A percentile compares a stretch with the other conserved stretches of the same genome.
Evolutionary conservation across 2,329 filamentous ascomycete genomes (phyloP).

Genomic region (Hirsutella rhossiliensis): DNA sequence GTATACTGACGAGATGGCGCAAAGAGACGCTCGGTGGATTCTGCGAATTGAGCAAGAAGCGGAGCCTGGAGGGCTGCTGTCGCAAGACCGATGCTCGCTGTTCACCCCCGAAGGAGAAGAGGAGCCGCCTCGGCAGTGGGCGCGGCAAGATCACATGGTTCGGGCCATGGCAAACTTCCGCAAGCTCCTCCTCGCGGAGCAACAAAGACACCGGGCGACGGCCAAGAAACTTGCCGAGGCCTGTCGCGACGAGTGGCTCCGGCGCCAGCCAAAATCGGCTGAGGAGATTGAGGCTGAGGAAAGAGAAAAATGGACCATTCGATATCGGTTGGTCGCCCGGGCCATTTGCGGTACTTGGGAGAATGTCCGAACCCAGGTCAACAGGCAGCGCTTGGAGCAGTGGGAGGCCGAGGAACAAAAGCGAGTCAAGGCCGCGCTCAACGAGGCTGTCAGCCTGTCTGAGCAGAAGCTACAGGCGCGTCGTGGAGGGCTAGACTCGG

Average conservation of each 20-base stretch:
- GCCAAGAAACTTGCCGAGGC: slow-evolving; percentile 74
- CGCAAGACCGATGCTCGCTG: slow-evolving; percentile 54
- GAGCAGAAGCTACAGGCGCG: slow-evolving; percentile 56
- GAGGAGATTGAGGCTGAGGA: slow-evolving; percentile 79
- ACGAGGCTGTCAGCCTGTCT: slow-evolving; percentile 60
- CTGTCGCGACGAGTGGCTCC: slow-evolving; percentile 63
- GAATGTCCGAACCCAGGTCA: slow-evolving; percentile 49
- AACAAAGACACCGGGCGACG: slow-evolving; percentile 59
- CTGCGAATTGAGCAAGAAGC: slow-evolving; percentile 60
- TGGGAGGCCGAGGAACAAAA: slow-evolving; percentile 56
- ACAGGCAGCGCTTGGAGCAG: slow-evolving; percentile 43
- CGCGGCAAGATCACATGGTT: slow-evolving; percentile 76
- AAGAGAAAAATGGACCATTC: slow-evolving; percentile 49
- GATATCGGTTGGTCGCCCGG: slow-evolving; percentile 61
- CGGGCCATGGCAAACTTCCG: slow-evolving; percentile 72
- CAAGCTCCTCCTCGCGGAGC: slow-evolving; percentile 67
- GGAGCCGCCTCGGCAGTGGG: slow-evolving; percentile 68
- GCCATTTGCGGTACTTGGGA: slow-evolving; percentile 48
- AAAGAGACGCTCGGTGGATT: slow-evolving; percentile 58
- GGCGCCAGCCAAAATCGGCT: slow-evolving; percentile 59
- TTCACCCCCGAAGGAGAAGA: slow-evolving; percentile 62
- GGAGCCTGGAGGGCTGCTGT: slow-evolving; percentile 64
- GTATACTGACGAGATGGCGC: slow-evolving; percentile 50
- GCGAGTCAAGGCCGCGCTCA: slow-evolving; percentile 55
- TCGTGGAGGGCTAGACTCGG: slow-evolving; percentile 40